Base-by-base conservation (phyloP, 768 basidiomycete genomes). In the Boletus rubescentipes region DNA sequence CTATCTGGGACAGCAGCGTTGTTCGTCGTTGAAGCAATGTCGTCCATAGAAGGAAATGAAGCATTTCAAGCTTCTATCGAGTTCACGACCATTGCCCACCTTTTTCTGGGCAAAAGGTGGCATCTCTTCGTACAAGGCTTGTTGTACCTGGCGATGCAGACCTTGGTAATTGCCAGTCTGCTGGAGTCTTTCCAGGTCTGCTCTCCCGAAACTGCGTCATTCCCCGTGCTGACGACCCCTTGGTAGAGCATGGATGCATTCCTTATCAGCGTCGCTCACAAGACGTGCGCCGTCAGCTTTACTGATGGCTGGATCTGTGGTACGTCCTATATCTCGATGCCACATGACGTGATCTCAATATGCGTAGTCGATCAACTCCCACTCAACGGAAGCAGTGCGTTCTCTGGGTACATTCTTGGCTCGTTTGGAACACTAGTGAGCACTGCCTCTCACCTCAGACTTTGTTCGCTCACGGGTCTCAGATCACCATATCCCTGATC, bases 31-130 rank as follows among this genome's bases (percentile, higher is more conserved):
- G 64, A 65, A 51, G 35, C n/a, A 9, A 64, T 64, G 63, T 61
- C 63, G 4, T 64, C 63, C 35, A 65, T 65, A 51, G 61, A 66
- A 50, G 64, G 64, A 37, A 65, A 65, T 15, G 64, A 66, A 45
- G 12, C 9, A 0, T 65, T 63, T 10, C 49, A 65, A 30, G 64
- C 64, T 2, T 57, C 64, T n/a, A 50, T 65, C 37, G 64, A 65
- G 37, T 65, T 66, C 48, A 65, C 64, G 10, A 65, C 64, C 4
- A 61, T 65, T 16, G 64, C 64, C 8, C 55, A 65, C 42, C 61
- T 65, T 51, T 66, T 66, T 39, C 46, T 65, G 29, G 64, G 64
- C 7, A 65, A 58, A 43, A 41, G 61, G 41, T 65, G 64, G 64
- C 64, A 65, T 21, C 1, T 66, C 45, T 42, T 58, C 36, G 43